Percentiles rank a stretch among this genome's conserved stretches.
Conservation (phyloP, 176 grass and related monocot genomes). For the Avena insularis region DNA sequence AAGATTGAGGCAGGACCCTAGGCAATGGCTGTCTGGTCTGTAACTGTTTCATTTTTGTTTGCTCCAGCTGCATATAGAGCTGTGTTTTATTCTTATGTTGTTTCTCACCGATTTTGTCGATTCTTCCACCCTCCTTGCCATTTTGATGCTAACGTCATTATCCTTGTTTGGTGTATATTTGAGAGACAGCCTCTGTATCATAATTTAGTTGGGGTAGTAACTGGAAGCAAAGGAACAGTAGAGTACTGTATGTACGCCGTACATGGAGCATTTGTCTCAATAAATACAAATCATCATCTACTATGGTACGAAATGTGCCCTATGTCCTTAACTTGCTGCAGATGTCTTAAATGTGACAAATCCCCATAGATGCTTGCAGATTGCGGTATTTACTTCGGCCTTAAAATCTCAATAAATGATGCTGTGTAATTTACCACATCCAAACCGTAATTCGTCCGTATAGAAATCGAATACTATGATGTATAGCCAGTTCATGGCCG, state of each 20-base stretch:
- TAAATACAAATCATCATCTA: conserved; percentile 29
- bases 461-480: not conserved
- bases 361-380: conserved; percentile 7
- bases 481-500: not conserved
- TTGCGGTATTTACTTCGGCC: not conserved
- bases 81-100: conserved; percentile 33
- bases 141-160: conserved; percentile 51
- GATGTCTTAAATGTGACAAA: conserved; percentile 16
- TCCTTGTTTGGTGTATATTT: conserved; percentile 56
- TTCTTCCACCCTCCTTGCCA: conserved; percentile 44
- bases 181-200: conserved; percentile 55
- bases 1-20: conserved; percentile 84
- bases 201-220: conserved; percentile 40
- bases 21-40: conserved; percentile 34
- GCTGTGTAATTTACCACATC: not conserved
- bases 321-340: not conserved
- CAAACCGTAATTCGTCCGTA: not conserved
- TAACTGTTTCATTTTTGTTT: conserved; percentile 49
- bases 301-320: not conserved
- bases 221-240: conserved; percentile 4
- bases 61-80: conserved; percentile 62
- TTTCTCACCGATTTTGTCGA: conserved; percentile 35
- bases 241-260: conserved; percentile 14
- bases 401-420: not conserved
- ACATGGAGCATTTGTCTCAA: conserved; percentile 38